phyloP scores from a whole-genome alignment of 495 filamentous ascomycete genomes.

The Cenococcum geophilum region DNA sequence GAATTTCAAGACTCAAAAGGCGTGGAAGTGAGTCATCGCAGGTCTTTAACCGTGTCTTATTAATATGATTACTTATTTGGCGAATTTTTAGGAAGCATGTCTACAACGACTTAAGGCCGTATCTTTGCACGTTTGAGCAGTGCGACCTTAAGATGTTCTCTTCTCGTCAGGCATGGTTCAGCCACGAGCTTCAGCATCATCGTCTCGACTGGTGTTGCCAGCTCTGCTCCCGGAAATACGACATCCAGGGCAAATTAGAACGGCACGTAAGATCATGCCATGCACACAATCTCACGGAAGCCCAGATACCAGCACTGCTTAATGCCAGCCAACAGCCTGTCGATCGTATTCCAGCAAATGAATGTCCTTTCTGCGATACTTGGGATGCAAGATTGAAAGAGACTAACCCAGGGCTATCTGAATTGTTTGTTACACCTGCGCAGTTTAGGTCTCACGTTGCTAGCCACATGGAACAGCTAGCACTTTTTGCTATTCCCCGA shows the following conservation, averaged over 20 bases:
- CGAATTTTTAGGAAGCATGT: constrained; percentile 12
- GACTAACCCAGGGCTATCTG: neutral
- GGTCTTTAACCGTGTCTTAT: neutral
- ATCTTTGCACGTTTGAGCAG: constrained; percentile 13
- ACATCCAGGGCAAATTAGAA: neutral
- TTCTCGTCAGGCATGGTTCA: constrained; percentile 9
- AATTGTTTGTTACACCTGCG: constrained; percentile 11
- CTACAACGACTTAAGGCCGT: constrained; percentile 8
- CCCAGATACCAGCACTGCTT: constrained; percentile 2
- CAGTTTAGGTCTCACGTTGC: constrained; percentile 20
- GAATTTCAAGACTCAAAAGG: neutral
- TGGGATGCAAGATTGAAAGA: constrained; percentile 6
- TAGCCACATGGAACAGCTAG: constrained; percentile 19
- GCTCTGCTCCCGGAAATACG: constrained; percentile 2
- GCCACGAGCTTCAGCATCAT: constrained; percentile 12
- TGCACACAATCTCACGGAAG: neutral
- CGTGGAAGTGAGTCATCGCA: constrained; percentile 13
- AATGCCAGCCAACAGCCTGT: neutral
- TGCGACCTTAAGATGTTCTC: constrained; percentile 15
- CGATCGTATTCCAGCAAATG: constrained; percentile 5
- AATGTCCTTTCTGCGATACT: constrained; percentile 13
- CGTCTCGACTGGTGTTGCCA: constrained; percentile 5
- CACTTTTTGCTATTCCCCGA: constrained; percentile 20
- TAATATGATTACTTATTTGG: neutral
- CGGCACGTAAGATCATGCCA: neutral